Evolutionary conservation across 176 grass and related monocot species (phyloP), one percentile per base, ranked within the genome.

Genomic region (Cenchrus americanus): DNA sequence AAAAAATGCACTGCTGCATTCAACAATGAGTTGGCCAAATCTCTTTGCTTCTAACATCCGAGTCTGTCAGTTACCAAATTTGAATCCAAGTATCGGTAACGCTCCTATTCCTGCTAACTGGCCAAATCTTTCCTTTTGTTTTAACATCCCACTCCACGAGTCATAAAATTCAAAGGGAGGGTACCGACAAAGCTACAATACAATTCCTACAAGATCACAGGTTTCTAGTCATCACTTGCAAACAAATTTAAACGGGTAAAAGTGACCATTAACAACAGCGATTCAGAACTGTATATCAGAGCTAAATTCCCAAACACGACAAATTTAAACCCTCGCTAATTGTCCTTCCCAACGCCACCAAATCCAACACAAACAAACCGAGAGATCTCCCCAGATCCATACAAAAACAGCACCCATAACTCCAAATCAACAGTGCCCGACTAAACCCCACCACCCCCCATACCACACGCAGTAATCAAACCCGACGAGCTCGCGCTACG

Each of bases 371-470:
- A 19, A 26, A 15, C 71, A 75, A 59, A 52, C 53, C 42, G 59
- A 61, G 42, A 70, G 80, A 83, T 87, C 84, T 59, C 51, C 30
- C 32, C 75, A 90, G 84, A 90, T 86, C 88, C 79, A 52, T 50
- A 52, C 49, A 80, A 63, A 85, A 81, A 10, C n/a, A 62, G 42
- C 32, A 50, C 62, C 43, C 15, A 42, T 40, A 12, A 79, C 79
- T 41, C 22, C 62, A 61, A 83, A 62, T 62, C 75, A 27, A 27
- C 30, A 34, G 62, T 77, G 52, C 14, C 43, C 7, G 24, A 77
- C 44, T 71, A 78, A 66, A 43, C 41, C 27, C 55, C n/a, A 2
- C 52, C 0, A 37, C 52, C 14, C 13, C 51, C 14, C 1, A 66
- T 12, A 53, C 8, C 13, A 62, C 19, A 44, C 67, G 80, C 49